phyloP scores from a whole-genome alignment of 2,329 filamentous ascomycete species.

The Aspergillus aculeatus region DNA sequence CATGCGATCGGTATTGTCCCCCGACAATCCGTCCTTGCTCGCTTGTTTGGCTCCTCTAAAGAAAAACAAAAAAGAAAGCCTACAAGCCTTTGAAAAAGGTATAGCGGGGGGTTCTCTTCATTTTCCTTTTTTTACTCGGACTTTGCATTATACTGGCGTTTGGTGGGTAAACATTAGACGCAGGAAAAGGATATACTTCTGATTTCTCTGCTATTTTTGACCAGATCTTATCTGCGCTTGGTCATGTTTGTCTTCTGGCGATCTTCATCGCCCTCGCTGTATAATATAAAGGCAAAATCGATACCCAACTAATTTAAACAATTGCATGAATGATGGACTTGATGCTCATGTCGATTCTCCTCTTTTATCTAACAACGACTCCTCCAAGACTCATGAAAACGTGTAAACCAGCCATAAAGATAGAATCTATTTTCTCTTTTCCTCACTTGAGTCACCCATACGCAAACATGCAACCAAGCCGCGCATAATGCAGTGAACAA shows the following conservation, averaged over 20 bases:
- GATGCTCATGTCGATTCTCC: not conserved
- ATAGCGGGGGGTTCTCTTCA: not conserved
- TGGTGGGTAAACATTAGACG: not conserved
- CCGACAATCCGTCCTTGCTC: not conserved
- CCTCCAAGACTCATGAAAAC: not conserved
- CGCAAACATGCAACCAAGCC: not conserved
- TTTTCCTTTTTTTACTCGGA: not conserved
- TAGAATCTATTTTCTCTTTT: not conserved
- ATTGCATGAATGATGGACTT: not conserved
- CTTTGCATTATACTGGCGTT: slow-evolving; percentile 11
- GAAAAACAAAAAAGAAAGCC: no score
- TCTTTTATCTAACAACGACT: not conserved
- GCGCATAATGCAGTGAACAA: not conserved
- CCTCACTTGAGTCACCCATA: not conserved
- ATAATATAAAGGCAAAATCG: slow-evolving; percentile 12
- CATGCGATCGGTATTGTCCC: not conserved
- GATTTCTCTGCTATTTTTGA: not conserved
- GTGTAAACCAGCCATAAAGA: not conserved
- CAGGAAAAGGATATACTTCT: not conserved
- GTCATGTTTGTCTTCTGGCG: not conserved
- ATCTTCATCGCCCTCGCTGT: slow-evolving; percentile 15
- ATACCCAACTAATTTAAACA: slow-evolving; percentile 4
- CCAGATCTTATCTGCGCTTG: not conserved
- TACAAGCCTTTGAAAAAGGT: not conserved
- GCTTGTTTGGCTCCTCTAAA: not conserved